Evolutionary conservation across 176 grass and related monocot genomes (phyloP).

Genomic region (Ensete ventricosum): DNA sequence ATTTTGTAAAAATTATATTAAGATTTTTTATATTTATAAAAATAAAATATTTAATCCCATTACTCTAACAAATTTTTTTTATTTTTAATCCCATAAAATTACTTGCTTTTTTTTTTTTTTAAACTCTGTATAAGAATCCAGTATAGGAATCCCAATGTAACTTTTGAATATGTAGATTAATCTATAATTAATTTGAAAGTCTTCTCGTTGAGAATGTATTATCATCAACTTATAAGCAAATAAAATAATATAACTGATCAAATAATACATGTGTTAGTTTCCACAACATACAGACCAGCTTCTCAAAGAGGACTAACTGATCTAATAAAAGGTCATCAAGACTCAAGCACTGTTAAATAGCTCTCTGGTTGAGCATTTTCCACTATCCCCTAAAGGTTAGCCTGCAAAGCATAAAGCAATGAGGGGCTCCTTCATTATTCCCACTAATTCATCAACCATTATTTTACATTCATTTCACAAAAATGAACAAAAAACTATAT

Average conservation of each 20-base stretch:
- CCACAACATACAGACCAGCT: background rate
- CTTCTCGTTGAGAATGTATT: background rate
- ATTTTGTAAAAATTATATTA: too few relatives aligned
- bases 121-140: too few relatives aligned
- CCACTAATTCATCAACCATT: constrained; percentile 3
- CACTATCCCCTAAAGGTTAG: constrained; percentile 14
- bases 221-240: background rate
- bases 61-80: too few relatives aligned
- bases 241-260: background rate
- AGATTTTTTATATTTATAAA: too few relatives aligned
- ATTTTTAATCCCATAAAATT: too few relatives aligned
- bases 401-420: constrained; percentile 3
- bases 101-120: too few relatives aligned
- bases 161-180: too few relatives aligned
- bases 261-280: background rate
- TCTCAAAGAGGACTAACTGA: background rate
- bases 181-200: too few relatives aligned
- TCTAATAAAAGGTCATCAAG: background rate
- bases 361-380: constrained; percentile 2
- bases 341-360: background rate
- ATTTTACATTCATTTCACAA: background rate
- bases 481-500: constrained; percentile 1
- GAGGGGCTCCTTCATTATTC: background rate
- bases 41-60: too few relatives aligned
- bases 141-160: too few relatives aligned